phyloP scores from a whole-genome alignment of 495 filamentous ascomycete species.

The Amphirosellinia nigrospora region DNA sequence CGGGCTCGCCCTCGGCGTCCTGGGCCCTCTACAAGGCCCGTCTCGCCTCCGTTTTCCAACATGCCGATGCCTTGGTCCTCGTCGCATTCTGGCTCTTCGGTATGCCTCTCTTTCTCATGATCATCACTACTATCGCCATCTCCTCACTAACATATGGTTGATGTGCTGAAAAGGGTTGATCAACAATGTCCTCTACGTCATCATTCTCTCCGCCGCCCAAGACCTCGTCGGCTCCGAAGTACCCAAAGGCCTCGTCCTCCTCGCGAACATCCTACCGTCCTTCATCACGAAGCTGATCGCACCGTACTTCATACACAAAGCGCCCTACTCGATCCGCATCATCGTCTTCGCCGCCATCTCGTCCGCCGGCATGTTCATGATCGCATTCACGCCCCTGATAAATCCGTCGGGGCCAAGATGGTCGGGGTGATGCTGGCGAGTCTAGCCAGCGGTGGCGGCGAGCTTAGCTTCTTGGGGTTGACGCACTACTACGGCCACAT shows the following conservation, averaged over 20 bases:
- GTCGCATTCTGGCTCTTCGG: constrained; percentile 93
- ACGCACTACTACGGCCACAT: constrained; percentile 95
- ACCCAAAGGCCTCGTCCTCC: constrained; percentile 89
- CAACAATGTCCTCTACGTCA: constrained; percentile 98
- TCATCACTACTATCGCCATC: constrained; percentile 2
- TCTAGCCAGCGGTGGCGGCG: constrained; percentile 81
- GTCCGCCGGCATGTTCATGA: constrained; percentile 81
- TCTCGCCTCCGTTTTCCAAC: constrained; percentile 65
- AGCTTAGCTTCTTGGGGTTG: constrained; percentile 85
- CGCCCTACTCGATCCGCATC: constrained; percentile 80
- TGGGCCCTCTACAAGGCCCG: constrained; percentile 73
- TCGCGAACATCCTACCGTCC: constrained; percentile 88
- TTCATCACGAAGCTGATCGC: constrained; percentile 87
- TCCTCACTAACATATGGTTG: neutral
- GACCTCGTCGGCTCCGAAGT: constrained; percentile 87
- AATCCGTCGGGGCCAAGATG: constrained; percentile 74
- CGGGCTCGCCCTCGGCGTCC: constrained; percentile 74
- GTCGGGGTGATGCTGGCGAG: constrained; percentile 85
- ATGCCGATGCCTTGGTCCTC: constrained; percentile 74
- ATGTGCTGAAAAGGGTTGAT: constrained; percentile 70
- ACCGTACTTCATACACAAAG: constrained; percentile 88
- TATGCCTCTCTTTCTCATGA: constrained; percentile 45
- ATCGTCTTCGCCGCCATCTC: constrained; percentile 75
- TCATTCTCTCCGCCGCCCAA: constrained; percentile 93
- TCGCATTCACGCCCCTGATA: constrained; percentile 76